Evolutionary conservation across 805 yeast species (phyloP).

Genomic region (Cephaloascus fragrans): DNA sequence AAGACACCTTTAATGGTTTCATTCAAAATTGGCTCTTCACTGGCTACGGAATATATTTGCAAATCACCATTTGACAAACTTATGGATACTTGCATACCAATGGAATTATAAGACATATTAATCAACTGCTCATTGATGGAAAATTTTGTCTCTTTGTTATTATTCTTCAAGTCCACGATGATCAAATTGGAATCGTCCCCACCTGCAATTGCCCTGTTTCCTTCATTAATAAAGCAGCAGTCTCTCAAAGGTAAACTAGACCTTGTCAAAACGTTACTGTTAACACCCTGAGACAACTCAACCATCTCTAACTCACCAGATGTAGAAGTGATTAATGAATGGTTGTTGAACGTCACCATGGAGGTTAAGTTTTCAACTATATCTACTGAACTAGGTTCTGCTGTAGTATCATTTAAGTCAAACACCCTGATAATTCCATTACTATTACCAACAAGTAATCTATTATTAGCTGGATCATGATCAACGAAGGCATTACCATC

Average conservation of each 20-base stretch:
- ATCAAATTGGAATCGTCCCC: constrained; percentile 58
- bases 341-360: constrained; percentile 14
- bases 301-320: constrained; percentile 34
- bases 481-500: constrained; percentile 29
- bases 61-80: constrained; percentile 53
- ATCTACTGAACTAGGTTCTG: constrained; percentile 55
- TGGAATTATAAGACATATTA: constrained; percentile 44
- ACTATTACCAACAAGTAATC: constrained; percentile 43
- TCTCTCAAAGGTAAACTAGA: constrained; percentile 40
- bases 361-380: constrained; percentile 36
- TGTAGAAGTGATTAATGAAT: constrained; percentile 22
- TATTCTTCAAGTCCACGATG: constrained; percentile 30
- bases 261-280: constrained; percentile 29
- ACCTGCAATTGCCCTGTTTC: constrained; percentile 46
- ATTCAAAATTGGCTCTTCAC: constrained; percentile 43
- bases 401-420: constrained; percentile 33
- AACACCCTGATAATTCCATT: constrained; percentile 46
- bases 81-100: constrained; percentile 47
- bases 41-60: constrained; percentile 42
- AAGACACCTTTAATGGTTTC: constrained; percentile 32
- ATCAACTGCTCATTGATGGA: constrained; percentile 45
- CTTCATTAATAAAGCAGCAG: constrained; percentile 50
- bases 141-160: constrained; percentile 17
- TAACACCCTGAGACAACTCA: constrained; percentile 17
- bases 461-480: constrained; percentile 12